These are phyloP conservation scores for Aristolochia contorta DNA, from an alignment of 164 flowering plant species.

Conservation along the genomic window DNA sequence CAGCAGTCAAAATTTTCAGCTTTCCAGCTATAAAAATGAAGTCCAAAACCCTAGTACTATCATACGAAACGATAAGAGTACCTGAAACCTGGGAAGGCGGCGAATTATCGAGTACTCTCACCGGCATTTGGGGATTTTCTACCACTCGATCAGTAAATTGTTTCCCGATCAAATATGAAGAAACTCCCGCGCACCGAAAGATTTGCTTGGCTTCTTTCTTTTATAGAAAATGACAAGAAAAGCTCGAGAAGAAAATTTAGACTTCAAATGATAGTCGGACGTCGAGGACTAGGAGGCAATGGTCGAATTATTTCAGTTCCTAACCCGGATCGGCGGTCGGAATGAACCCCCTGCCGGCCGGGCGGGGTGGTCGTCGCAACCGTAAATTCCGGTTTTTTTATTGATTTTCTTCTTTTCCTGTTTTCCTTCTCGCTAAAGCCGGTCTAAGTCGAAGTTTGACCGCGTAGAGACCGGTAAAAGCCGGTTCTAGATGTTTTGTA, in stretches of 20 bases:
- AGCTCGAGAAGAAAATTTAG: too few species aligned
- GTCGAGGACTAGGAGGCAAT: too few species aligned
- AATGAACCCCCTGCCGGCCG: conserved; percentile 10
- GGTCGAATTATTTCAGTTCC: conserved; percentile 2
- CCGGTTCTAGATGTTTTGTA: background rate
- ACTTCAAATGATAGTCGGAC: too few species aligned
- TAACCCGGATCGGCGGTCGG: conserved; percentile 4
- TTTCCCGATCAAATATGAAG: background rate
- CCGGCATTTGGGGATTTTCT: conserved; percentile 41
- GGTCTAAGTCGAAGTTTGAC: conserved; percentile 6
- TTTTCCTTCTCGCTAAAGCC: conserved; percentile 1
- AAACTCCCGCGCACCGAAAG: background rate
- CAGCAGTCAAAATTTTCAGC: too few species aligned
- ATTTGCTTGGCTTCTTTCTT: background rate
- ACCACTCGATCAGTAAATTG: conserved; percentile 1
- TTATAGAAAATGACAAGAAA: too few species aligned
- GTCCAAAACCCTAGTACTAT: too few species aligned
- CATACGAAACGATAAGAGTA: conserved; percentile 4
- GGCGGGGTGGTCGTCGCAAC: background rate
- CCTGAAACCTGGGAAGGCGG: conserved; percentile 54
- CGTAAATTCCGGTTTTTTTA: conserved; percentile 2
- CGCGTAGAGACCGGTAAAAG: conserved; percentile 1
- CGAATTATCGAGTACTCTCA: conserved; percentile 57
- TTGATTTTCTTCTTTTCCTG: background rate
- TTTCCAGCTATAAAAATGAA: too few species aligned